These are phyloP conservation scores for Tremella yokohamensis DNA, from an alignment of 768 basidiomycete genomes.

Conservation along the genomic window DNA sequence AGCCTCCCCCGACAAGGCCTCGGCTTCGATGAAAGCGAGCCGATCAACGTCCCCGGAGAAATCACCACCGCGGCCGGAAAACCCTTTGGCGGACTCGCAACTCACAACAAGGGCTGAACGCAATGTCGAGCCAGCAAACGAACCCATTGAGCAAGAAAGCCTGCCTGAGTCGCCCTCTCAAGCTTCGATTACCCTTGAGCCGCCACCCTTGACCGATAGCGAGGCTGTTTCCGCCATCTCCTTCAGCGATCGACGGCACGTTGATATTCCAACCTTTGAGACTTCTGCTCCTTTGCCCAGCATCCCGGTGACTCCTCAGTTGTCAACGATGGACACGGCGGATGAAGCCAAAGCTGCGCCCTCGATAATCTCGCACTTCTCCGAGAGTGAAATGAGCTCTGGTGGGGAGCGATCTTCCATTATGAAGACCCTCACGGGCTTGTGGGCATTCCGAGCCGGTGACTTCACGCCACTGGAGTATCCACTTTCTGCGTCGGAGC, in stretches of 20 bases:
- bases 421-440: constrained; percentile 73
- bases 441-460: constrained; percentile 65
- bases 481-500: constrained; percentile 59
- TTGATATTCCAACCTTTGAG: constrained; percentile 49
- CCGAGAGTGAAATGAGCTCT: constrained; percentile 53
- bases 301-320: constrained; percentile 46
- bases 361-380: constrained; percentile 32
- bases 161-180: constrained; percentile 20
- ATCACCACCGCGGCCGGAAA: neutral
- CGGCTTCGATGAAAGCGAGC: constrained; percentile 3
- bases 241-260: constrained; percentile 47
- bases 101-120: neutral
- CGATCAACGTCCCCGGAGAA: constrained; percentile 1
- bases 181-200: constrained; percentile 21
- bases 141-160: neutral
- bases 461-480: constrained; percentile 58
- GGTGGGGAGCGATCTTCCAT: constrained; percentile 68
- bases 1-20: constrained; percentile 24
- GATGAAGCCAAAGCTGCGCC: constrained; percentile 26
- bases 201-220: constrained; percentile 30
- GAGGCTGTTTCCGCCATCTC: constrained; percentile 45
- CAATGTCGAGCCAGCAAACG: constrained; percentile 3
- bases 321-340: constrained; percentile 23
- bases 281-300: constrained; percentile 50
- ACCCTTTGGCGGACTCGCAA: neutral